Base-by-base conservation (phyloP, 495 filamentous ascomycete genomes). In the Neurospora discreta region DNA sequence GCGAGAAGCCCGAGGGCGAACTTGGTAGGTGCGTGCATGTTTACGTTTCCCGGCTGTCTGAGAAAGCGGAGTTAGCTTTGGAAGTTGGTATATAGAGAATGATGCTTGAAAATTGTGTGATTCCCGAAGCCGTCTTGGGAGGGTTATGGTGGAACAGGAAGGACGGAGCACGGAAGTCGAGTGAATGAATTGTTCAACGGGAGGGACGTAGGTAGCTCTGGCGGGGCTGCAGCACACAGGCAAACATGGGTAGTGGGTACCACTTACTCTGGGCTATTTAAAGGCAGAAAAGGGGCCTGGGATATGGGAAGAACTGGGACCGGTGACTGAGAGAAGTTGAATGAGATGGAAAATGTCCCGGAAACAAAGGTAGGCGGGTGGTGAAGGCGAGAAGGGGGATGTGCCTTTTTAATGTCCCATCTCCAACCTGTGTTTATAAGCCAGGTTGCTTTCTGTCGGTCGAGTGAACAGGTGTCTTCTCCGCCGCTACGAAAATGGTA, bases 1-100 rank as follows among this genome's bases (percentile, higher is more conserved):
- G 87, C 87, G 71, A 92, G 85, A 80, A 92, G 82, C 80, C 87
- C 86, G 74, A 80, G 75, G 68, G 79, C 80, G 65, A 78, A 69
- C 74, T 77, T 80, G 52, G 76, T 73, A 68, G 74, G 74, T 60
- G 71, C 73, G 60, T 79, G 78, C 80, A 81, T 81, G 26, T 69
- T 75, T 71, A 69, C 30, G 75, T 40, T 70, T 71, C 52, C 52
- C 52, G 52, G 52, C 52, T 65, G 52, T 65, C 52, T 65, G 52
- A 26, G 52, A 26, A 65, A 18, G 15, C 52, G 6, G 52, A 23
- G 69, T 72, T 36, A 73, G 71, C 0, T 36, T 58, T 3, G 36
- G 10, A 13, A 70, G 70, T 40, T 33, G 26, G 39, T 60, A 65
- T 65, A 65, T 33, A 33, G 15, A 65, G 13, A 6, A 18, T 33